A percentile compares a stretch with the other conserved stretches of the same genome.
These are phyloP conservation scores for Phanerodontia chrysosporium DNA, from an alignment of 768 basidiomycete genomes.

Conservation along the genomic window DNA sequence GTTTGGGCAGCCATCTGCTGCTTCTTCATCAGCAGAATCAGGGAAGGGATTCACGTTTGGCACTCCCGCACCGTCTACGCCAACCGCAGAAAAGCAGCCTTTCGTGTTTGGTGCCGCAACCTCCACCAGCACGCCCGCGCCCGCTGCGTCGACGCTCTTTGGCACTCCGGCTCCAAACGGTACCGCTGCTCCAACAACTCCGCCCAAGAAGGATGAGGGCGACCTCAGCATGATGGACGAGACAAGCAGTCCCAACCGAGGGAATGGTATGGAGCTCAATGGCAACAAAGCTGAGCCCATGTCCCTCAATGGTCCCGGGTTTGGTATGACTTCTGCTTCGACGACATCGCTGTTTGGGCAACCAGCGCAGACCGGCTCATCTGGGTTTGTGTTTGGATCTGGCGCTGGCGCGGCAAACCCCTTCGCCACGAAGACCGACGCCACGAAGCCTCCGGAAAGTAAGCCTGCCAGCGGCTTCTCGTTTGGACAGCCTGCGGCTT, in stretches of 20 bases:
- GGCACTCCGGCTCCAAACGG: slow-evolving; percentile 31
- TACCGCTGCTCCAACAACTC: slow-evolving; percentile 45
- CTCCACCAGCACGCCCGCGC: slow-evolving; percentile 23
- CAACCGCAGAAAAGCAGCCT: slow-evolving; percentile 22
- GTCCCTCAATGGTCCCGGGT: slow-evolving; percentile 15
- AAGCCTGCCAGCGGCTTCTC: slow-evolving; percentile 31
- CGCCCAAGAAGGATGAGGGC: slow-evolving; percentile 54
- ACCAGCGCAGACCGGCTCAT: slow-evolving; percentile 15
- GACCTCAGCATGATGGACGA: slow-evolving; percentile 75
- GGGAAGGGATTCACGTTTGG: slow-evolving; percentile 33
- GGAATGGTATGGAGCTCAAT: slow-evolving; percentile 40
- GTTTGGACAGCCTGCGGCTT: slow-evolving; percentile 43
- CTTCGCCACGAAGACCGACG: slow-evolving; percentile 26
- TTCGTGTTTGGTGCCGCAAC: slow-evolving; percentile 42
- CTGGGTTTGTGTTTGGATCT: slow-evolving; percentile 30
- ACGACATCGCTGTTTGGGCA: slow-evolving; percentile 37
- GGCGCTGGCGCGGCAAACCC: slow-evolving; percentile 14
- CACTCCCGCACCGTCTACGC: slow-evolving; percentile 19
- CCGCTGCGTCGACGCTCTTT: slow-evolving; percentile 42
- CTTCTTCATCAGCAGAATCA: slow-evolving; percentile 22
- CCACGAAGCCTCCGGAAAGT: slow-evolving; percentile 35
- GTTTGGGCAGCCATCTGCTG: slow-evolving; percentile 34
- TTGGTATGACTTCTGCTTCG: slow-evolving; percentile 43
- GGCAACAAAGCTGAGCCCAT: slow-evolving; percentile 19
- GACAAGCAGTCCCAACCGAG: slow-evolving; percentile 63